These are phyloP conservation scores for Adansonia madagascariensis DNA, from an alignment of 441 rosid genomes.

Conservation along the genomic window DNA sequence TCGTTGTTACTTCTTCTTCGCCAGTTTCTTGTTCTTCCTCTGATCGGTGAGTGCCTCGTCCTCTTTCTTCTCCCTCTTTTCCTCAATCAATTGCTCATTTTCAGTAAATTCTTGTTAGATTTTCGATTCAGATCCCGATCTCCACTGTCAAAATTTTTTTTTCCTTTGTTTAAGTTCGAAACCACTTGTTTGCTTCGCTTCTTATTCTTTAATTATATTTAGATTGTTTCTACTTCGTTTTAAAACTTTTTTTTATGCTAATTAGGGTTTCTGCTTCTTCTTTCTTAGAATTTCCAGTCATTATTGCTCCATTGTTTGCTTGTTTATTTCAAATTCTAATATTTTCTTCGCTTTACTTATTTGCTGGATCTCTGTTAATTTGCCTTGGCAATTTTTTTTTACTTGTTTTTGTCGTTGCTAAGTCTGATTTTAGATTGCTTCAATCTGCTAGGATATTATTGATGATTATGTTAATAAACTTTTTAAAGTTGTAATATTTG, in stretches of 20 bases:
- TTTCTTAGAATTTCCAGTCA: neutral
- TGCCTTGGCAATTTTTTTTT: neutral
- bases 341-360: neutral
- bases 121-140: conserved; percentile 41
- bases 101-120: neutral
- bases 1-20: conserved; percentile 80
- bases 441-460: conserved; percentile 7
- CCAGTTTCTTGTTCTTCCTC: conserved; percentile 80
- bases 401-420: neutral
- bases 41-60: conserved; percentile 83
- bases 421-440: neutral
- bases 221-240: neutral
- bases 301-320: neutral
- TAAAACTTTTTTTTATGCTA: neutral
- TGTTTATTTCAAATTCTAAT: conserved; percentile 8
- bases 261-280: conserved; percentile 1
- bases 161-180: neutral
- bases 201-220: neutral
- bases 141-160: neutral
- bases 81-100: neutral
- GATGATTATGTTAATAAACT: no score
- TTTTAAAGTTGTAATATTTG: conserved; percentile 15
- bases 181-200: neutral
- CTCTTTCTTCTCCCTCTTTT: conserved; percentile 29
- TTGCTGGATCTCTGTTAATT: neutral